phyloP scores from a whole-genome alignment of 2,329 filamentous ascomycete species.

The Thelonectria rubi region DNA sequence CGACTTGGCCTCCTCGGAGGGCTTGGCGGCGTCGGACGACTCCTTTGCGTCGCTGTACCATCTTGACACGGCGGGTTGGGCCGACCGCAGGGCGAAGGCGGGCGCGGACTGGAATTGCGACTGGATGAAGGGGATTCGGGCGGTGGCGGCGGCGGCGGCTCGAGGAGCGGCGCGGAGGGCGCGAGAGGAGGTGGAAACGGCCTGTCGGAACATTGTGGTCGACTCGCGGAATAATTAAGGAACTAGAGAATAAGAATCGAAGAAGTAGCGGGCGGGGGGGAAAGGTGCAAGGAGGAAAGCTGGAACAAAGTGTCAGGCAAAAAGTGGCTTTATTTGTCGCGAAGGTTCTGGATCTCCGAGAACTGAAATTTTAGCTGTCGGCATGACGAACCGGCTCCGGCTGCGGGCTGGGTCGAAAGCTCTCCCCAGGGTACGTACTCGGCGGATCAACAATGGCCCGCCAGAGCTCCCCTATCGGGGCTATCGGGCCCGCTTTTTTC shows the following conservation, averaged over 20 bases:
- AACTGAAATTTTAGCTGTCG: slow-evolving; percentile 45
- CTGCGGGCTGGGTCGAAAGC: slow-evolving; percentile 33
- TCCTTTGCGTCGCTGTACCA: slow-evolving; percentile 62
- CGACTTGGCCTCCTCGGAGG: slow-evolving; percentile 42
- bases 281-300: slow-evolving; percentile 18
- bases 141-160: slow-evolving; percentile 46
- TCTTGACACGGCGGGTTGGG: slow-evolving; percentile 48
- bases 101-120: slow-evolving; percentile 51
- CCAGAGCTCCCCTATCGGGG: not conserved
- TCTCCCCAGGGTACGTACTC: slow-evolving; percentile 31
- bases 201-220: slow-evolving; percentile 57
- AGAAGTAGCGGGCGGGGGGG: slow-evolving; percentile 21
- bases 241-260: slow-evolving; percentile 10
- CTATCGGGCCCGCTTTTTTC: slow-evolving; percentile 30
- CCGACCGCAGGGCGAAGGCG: slow-evolving; percentile 49
- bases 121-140: slow-evolving; percentile 49
- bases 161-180: slow-evolving; percentile 54
- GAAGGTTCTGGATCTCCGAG: slow-evolving; percentile 37
- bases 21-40: slow-evolving; percentile 43
- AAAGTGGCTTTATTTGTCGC: slow-evolving; percentile 36
- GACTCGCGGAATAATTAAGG: slow-evolving; percentile 13
- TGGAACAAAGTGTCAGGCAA: too few relatives aligned
- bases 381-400: slow-evolving; percentile 41
- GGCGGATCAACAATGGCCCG: slow-evolving; percentile 46
- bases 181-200: slow-evolving; percentile 54